Conservation (phyloP, 2,329 filamentous ascomycete species). For the Paraconiothyrium brasiliense region DNA sequence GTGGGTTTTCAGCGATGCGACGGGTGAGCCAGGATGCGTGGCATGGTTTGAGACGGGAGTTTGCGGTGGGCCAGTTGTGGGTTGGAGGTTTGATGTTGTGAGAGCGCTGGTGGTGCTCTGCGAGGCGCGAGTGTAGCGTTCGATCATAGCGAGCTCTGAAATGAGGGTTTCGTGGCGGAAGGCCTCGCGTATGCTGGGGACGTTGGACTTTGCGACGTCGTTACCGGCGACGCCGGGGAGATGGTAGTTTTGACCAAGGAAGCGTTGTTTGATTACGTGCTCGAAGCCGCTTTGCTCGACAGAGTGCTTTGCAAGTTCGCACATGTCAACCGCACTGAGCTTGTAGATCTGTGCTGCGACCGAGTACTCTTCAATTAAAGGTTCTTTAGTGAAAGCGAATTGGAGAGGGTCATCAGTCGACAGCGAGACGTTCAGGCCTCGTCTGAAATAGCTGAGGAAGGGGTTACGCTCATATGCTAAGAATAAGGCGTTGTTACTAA, state of each 20-base stretch:
- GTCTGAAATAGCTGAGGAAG: conserved; percentile 93
- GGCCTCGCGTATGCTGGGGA: conserved; percentile 89
- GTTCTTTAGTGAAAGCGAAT: conserved; percentile 98
- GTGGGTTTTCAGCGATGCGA: conserved; percentile 53
- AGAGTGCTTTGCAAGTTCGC: conserved; percentile 94
- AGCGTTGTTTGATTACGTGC: conserved; percentile 85
- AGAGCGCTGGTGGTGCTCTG: conserved; percentile 42
- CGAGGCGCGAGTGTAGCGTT: conserved; percentile 54
- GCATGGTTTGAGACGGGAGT: conserved; percentile 42
- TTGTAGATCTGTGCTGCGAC: conserved; percentile 99
- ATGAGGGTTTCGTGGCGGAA: conserved; percentile 87
- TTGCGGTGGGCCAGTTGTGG: conserved; percentile 31
- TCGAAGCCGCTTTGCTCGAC: conserved; percentile 96
- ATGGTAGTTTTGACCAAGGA: conserved; percentile 83
- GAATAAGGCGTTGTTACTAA: conserved; percentile 97
- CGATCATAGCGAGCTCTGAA: conserved; percentile 78
- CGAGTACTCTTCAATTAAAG: conserved; percentile 96
- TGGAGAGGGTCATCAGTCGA: conserved; percentile 97
- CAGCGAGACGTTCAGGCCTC: conserved; percentile 92
- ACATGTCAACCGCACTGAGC: conserved; percentile 96
- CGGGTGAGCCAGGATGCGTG: conserved; percentile 49
- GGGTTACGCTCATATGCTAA: conserved; percentile 96
- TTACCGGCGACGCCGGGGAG: conserved; percentile 85
- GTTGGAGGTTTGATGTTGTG: conserved; percentile 48
- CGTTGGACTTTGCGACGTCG: conserved; percentile 93